Evolutionary conservation across 495 filamentous ascomycete genomes (phyloP), one percentile per base, ranked within the genome.

Genomic region (Penicillium crystallinum): DNA sequence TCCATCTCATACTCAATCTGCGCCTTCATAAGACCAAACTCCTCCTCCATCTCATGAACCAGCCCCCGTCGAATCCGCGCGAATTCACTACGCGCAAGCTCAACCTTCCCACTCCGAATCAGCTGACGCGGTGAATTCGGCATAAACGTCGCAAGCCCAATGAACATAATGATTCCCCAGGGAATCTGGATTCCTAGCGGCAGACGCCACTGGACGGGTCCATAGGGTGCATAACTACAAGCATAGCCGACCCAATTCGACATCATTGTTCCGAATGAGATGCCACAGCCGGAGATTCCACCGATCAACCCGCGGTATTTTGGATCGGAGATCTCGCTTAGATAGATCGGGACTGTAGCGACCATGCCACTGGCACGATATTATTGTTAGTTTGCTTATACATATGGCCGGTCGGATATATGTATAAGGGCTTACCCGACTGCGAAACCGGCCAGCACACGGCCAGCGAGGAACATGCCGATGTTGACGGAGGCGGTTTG

Each of bases 1-100:
- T 77, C 65, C 73, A 77, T 80, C 63, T 83, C 80, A 63, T 78
- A 83, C 59, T 83, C 76, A 54, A 83, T 83, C 63, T 81, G 79
- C 2, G 70, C 71, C 55, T 68, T 59, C 79, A 82, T 83, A 17
- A 77, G 59, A 8, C 62, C 61, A 61, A 83, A 83, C 51, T 83
- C 80, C 52, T 78, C 70, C 11, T 75, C 68, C 29, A 76, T 60
- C 50, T 82, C 77, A 36, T 72, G 62, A 6, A 66, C 55, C 25
- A 80, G 53, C 18, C 81, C 79, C 3, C 75, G 67, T 12, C 78
- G 68, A 52, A 81, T 78, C 38, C 61, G 68, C 11, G 59, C 56
- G 56, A 79, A 83, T 55, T 81, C 75, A 46, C 55, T 66, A 0
- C 73, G 66, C 6, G 80, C 80, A 14, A 70, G 53, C 39, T 80